These are phyloP conservation scores for Teunomyces panamensis DNA, from an alignment of 805 yeast species.

Conservation along the genomic window DNA sequence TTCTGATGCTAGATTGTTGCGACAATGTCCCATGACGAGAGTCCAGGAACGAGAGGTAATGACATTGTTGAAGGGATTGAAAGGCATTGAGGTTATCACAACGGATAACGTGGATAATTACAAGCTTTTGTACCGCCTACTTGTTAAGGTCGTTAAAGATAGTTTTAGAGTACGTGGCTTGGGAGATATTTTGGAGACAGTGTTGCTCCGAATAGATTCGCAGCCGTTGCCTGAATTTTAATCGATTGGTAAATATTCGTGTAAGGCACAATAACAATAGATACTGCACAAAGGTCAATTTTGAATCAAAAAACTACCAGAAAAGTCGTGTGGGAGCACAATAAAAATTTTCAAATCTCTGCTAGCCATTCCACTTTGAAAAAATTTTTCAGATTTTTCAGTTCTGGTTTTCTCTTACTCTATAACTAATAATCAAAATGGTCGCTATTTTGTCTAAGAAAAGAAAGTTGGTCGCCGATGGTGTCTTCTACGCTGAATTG, in stretches of 20 bases:
- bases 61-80: constrained; percentile 40
- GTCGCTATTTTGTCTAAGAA: constrained; percentile 77
- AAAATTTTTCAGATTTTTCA: neutral
- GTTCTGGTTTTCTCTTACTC: neutral
- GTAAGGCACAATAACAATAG: neutral
- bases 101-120: neutral
- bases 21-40: constrained; percentile 62
- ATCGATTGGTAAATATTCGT: too few species aligned
- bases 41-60: constrained; percentile 64
- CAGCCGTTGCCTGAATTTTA: neutral
- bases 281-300: neutral
- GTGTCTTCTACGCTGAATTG: constrained; percentile 99
- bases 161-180: neutral
- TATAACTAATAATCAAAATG: constrained; percentile 15
- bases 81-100: neutral
- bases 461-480: constrained; percentile 99
- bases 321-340: neutral
- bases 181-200: neutral
- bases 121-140: neutral
- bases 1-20: constrained; percentile 58
- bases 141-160: constrained; percentile 1
- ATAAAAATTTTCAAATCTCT: neutral
- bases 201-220: neutral
- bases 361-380: neutral
- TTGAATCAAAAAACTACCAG: neutral